Evolutionary conservation across 2,329 filamentous ascomycete species (phyloP), one percentile per base, ranked within the genome.

Genomic region (Pestalotiopsis sp.): DNA sequence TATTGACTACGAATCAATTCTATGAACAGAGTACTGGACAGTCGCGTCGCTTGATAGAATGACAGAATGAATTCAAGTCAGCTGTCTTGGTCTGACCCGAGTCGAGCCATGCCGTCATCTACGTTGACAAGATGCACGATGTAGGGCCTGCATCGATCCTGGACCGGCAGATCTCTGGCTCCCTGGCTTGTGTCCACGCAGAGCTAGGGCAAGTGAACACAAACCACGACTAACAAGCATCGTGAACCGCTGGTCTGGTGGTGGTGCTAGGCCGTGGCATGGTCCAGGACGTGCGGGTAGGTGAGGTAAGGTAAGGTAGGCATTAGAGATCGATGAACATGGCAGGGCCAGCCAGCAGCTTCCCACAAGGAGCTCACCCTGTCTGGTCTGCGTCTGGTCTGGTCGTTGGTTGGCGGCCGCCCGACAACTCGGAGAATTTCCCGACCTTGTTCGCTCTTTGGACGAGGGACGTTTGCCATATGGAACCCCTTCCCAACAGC

Each of bases 371-470:
- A 59, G 64, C 64, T 66, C 27, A 57, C 62, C 62, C 62, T 64
- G 62, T 52, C 41, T 20, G 36, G 45, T 20, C 45, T 52, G 45
- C 45, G 17, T 52, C 13, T n/a, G 17, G 7, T 52, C 45, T 52
- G 45, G 45, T 52, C 45, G 23, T 52, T 17, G 23, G 57, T 23
- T 36, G 20, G 13, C 17, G 62, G 62, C 41, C 38, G 41, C 27
- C 25, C 65, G 41, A 45, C 65, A 60, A 61, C 65, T 66, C 65
- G 65, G 65, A 66, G 65, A 66, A 61, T 66, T 66, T 66, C 27
- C 65, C 65, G 65, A 49, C 65, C 65, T 66, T 60, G 65, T 61
- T 36, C n/a, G 23, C 38, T 14, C 45, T 59, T 27, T 27, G 57
- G 27, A 59, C 52, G 52, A 58, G 52, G 52, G 52, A 58, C 57